Conservation (phyloP, 768 basidiomycete genomes). For the Amyloporia xantha region DNA sequence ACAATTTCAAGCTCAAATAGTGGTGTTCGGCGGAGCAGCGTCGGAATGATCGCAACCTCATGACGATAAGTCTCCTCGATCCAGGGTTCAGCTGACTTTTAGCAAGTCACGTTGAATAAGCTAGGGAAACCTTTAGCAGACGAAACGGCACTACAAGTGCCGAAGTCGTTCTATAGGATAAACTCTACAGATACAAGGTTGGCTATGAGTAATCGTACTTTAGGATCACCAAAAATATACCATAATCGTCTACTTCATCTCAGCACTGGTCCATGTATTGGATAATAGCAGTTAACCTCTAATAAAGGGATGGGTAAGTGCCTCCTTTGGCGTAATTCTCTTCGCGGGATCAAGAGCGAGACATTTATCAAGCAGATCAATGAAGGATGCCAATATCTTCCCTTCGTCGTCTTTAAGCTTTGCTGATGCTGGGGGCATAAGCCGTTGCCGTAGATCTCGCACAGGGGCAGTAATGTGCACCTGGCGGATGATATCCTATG, state of each 20-base stretch:
- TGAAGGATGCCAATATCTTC: constrained; percentile 70
- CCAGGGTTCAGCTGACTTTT: not conserved
- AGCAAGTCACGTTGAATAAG: not conserved
- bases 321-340: constrained; percentile 86
- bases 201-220: not conserved
- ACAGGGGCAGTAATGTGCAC: constrained; percentile 79
- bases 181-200: constrained; percentile 1
- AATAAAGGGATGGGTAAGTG: constrained; percentile 82
- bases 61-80: not conserved
- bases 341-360: constrained; percentile 80
- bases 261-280: not conserved
- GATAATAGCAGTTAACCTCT: constrained; percentile 38
- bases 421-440: constrained; percentile 73
- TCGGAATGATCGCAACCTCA: not conserved
- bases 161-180: not conserved
- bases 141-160: too few relatives aligned
- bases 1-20: too few relatives aligned
- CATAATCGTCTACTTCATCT: not conserved
- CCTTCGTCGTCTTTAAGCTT: constrained; percentile 88
- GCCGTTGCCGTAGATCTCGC: constrained; percentile 71
- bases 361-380: constrained; percentile 91
- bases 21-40: not conserved
- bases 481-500: constrained; percentile 72
- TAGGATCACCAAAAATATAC: not conserved
- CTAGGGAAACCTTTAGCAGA: not conserved